A percentile compares a stretch with the other conserved stretches of the same genome.
phyloP scores from a whole-genome alignment of 2,329 filamentous ascomycete genomes.

The Colletotrichum sojae region DNA sequence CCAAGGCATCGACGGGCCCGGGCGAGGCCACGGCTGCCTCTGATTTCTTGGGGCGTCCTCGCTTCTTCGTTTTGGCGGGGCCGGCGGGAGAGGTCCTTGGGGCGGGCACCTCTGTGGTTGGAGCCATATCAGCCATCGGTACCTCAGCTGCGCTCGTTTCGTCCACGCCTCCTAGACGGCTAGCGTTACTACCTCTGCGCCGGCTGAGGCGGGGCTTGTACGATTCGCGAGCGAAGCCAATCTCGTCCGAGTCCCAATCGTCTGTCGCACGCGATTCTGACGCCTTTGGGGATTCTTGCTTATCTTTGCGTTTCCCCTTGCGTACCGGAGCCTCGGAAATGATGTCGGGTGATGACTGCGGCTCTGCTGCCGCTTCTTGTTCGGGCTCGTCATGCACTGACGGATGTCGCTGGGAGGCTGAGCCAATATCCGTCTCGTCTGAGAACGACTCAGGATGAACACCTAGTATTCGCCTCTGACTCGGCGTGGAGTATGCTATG shows the following conservation, averaged over 20 bases:
- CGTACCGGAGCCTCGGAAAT: constrained; percentile 38
- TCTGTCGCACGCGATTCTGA: constrained; percentile 8
- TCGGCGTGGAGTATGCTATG: constrained; percentile 54
- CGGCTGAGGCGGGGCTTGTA: constrained; percentile 36
- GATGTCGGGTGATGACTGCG: constrained; percentile 43
- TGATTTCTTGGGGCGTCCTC: constrained; percentile 41
- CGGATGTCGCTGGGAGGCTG: constrained; percentile 3
- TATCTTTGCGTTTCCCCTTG: constrained; percentile 26
- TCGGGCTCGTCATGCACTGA: not conserved
- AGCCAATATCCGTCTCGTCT: not conserved
- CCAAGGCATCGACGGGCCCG: not conserved
- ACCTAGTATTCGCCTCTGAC: constrained; percentile 40
- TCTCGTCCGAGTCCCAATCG: constrained; percentile 40
- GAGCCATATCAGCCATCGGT: constrained; percentile 19
- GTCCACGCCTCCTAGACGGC: constrained; percentile 29
- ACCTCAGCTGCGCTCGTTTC: not conserved
- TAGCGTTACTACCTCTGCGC: constrained; percentile 36
- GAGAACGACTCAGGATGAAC: not conserved
- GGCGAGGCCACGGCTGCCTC: not conserved
- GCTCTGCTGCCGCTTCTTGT: constrained; percentile 11
- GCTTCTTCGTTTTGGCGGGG: constrained; percentile 30
- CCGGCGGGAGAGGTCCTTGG: not conserved
- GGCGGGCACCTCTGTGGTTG: not conserved
- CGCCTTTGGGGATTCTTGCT: not conserved
- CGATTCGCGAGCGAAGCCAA: constrained; percentile 14